Conservation (phyloP, 306 rosid genomes). For the Glycine tomentella region DNA sequence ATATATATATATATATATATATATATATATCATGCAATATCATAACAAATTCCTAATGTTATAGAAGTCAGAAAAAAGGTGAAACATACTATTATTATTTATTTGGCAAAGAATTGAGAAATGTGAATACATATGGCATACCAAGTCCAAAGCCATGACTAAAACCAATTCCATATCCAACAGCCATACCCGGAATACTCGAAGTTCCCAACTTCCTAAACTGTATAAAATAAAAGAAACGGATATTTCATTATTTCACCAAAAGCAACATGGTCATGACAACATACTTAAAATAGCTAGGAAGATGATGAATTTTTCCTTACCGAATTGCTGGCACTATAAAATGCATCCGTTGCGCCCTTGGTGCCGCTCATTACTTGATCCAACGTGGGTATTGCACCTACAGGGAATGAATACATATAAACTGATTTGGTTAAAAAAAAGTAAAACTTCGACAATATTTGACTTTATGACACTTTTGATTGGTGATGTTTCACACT, state of each 20-base stretch:
- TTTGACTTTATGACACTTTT: too few species aligned
- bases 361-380: constrained; percentile 80
- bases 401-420: constrained; percentile 47
- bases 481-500: too few species aligned
- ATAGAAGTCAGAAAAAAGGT: too few species aligned
- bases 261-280: not conserved
- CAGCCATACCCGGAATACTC: constrained; percentile 59
- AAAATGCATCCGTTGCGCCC: constrained; percentile 83
- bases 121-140: constrained; percentile 48
- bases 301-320: not conserved
- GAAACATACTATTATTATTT: too few species aligned
- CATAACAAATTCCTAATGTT: too few species aligned
- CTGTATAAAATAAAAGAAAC: constrained; percentile 43
- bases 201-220: constrained; percentile 74
- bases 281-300: not conserved
- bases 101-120: not conserved
- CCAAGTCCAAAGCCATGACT: constrained; percentile 92
- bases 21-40: too few species aligned
- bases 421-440: not conserved
- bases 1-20: too few species aligned
- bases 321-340: constrained; percentile 56
- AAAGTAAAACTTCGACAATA: not conserved
- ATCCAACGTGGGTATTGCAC: constrained; percentile 70
- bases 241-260: too few species aligned
- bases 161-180: constrained; percentile 83